Evolutionary conservation across 768 basidiomycete genomes (phyloP).

Genomic region (Collybia sordida): DNA sequence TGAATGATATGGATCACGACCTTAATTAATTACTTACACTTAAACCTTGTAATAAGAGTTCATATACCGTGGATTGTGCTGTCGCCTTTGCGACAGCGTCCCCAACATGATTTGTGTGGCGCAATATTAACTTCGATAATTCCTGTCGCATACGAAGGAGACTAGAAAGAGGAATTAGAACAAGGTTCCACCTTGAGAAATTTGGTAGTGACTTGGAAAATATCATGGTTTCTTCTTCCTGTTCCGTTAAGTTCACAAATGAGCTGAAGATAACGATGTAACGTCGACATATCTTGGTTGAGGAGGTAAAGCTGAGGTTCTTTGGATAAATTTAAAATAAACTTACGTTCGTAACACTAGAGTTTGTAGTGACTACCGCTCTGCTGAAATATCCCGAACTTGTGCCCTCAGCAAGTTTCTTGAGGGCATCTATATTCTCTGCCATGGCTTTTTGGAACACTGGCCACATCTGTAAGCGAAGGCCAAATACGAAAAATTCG

Average conservation of each 20-base stretch:
- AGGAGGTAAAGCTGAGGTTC: conserved; percentile 9
- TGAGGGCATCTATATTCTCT: conserved; percentile 78
- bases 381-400: conserved; percentile 63
- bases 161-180: conserved; percentile 38
- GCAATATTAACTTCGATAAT: conserved; percentile 69
- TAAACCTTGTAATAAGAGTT: conserved; percentile 71
- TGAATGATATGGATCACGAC: neutral
- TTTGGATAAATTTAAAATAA: neutral
- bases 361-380: conserved; percentile 64
- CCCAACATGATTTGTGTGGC: conserved; percentile 67
- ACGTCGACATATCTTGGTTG: conserved; percentile 60
- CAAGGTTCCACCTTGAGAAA: neutral
- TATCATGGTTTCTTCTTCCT: conserved; percentile 94
- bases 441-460: conserved; percentile 89
- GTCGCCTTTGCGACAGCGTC: conserved; percentile 64
- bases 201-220: conserved; percentile 75
- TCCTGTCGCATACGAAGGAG: conserved; percentile 84
- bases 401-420: conserved; percentile 77
- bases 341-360: conserved; percentile 59
- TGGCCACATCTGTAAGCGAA: conserved; percentile 91
- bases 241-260: conserved; percentile 75
- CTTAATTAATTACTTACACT: conserved; percentile 50
- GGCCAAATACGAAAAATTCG: conserved; percentile 75
- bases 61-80: conserved; percentile 72
- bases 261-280: conserved; percentile 84